phyloP scores from a whole-genome alignment of 2,329 filamentous ascomycete species.

The Cercospora nicotianae region DNA sequence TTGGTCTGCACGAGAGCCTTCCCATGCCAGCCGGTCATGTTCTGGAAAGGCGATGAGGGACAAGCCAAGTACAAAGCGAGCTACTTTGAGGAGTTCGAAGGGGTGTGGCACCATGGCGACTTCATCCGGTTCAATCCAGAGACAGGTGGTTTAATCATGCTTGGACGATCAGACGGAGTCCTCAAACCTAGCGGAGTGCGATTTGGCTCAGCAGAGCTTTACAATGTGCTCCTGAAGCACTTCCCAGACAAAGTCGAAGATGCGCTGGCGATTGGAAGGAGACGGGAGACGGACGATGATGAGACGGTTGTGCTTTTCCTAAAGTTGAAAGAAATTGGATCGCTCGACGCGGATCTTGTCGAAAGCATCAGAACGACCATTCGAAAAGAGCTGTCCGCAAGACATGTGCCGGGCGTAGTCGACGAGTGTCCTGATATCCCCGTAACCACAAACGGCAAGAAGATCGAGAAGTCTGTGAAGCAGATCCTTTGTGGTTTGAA shows the following conservation, averaged over 20 bases:
- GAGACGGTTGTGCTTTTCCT: constrained; percentile 89
- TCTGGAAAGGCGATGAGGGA: constrained; percentile 70
- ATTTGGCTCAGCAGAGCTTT: constrained; percentile 93
- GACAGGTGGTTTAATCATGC: constrained; percentile 82
- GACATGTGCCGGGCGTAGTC: constrained; percentile 83
- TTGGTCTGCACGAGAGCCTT: constrained; percentile 85
- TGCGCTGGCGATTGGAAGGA: constrained; percentile 79
- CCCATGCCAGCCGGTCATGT: constrained; percentile 85
- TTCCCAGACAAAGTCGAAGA: constrained; percentile 79
- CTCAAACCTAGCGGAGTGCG: constrained; percentile 88
- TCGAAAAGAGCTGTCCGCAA: constrained; percentile 75
- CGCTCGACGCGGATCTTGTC: constrained; percentile 62
- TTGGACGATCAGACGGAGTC: constrained; percentile 88
- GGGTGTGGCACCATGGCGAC: constrained; percentile 91
- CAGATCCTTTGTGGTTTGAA: constrained; percentile 87
- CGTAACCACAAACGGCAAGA: constrained; percentile 92
- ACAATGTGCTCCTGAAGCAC: constrained; percentile 85
- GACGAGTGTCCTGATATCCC: constrained; percentile 85
- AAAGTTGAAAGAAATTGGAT: constrained; percentile 64
- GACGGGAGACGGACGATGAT: constrained; percentile 69
- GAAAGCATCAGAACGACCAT: constrained; percentile 66
- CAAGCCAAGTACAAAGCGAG: constrained; percentile 74
- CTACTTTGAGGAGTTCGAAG: constrained; percentile 83
- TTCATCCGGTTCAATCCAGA: constrained; percentile 72
- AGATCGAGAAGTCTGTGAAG: constrained; percentile 96